These are phyloP conservation scores for Blastomyces emzantsi DNA, from an alignment of 2,329 filamentous ascomycete genomes.

Conservation along the genomic window DNA sequence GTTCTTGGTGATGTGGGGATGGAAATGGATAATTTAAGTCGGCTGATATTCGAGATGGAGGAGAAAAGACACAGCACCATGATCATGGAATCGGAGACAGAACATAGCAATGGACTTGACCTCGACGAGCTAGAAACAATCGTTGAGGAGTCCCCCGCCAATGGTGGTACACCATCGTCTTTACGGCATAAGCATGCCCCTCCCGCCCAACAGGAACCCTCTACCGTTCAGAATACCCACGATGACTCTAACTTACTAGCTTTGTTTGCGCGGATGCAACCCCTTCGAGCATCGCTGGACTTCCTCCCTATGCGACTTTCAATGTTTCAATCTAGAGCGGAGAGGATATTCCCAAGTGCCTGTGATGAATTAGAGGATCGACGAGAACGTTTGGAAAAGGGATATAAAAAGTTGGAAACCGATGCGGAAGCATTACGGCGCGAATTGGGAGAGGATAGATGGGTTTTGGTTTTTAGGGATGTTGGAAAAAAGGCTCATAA, in stretches of 20 bases:
- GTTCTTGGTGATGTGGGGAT: constrained; percentile 88
- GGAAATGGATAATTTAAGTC: constrained; percentile 70
- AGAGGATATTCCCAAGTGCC: constrained; percentile 73
- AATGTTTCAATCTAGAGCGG: constrained; percentile 71
- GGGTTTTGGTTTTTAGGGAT: constrained; percentile 91
- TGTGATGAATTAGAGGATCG: constrained; percentile 80
- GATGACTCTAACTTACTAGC: constrained; percentile 85
- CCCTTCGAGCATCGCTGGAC: constrained; percentile 81
- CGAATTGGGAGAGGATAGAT: constrained; percentile 89
- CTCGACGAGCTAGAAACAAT: constrained; percentile 89
- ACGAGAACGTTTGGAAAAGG: constrained; percentile 64
- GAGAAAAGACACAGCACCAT: constrained; percentile 79
- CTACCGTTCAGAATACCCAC: constrained; percentile 45
- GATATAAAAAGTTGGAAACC: constrained; percentile 77
- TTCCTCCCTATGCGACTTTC: constrained; percentile 92
- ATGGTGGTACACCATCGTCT: constrained; percentile 45
- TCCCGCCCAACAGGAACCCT: constrained; percentile 31
- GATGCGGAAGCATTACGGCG: constrained; percentile 84
- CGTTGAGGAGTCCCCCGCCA: constrained; percentile 68
- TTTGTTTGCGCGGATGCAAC: constrained; percentile 91
- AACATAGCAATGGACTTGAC: constrained; percentile 50
- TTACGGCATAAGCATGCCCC: constrained; percentile 60
- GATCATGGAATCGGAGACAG: constrained; percentile 54
- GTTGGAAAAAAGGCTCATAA: constrained; percentile 87
- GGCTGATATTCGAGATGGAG: constrained; percentile 94